Evolutionary conservation across 352 stramenopile genomes (phyloP).

Genomic region (Phytophthora quininea): DNA sequence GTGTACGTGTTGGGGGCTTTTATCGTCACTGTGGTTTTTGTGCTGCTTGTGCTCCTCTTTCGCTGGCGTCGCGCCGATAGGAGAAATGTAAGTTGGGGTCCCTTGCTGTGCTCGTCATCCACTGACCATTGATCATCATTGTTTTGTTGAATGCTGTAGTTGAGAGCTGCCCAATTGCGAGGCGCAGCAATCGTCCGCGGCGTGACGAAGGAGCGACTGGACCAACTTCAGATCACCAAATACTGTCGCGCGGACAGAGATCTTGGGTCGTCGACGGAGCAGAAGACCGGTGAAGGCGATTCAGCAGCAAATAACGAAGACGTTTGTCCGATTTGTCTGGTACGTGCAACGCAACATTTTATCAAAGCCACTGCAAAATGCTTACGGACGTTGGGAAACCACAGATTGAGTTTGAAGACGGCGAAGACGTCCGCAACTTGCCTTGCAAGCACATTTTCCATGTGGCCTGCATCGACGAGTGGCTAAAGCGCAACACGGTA

Average conservation of each 20-base stretch:
- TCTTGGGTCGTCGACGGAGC: constrained; percentile 19
- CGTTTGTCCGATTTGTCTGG: constrained; percentile 76
- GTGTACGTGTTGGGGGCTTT: constrained; percentile 77
- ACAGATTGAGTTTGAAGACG: constrained; percentile 79
- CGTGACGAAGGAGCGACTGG: constrained; percentile 65
- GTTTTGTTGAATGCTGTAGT: constrained; percentile 25
- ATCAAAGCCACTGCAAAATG: no score
- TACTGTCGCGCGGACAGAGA: constrained; percentile 50
- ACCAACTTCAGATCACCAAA: constrained; percentile 68
- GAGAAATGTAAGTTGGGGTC: constrained; percentile 50
- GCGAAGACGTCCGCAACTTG: constrained; percentile 77
- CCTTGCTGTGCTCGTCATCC: neutral
- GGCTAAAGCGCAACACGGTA: constrained; percentile 88
- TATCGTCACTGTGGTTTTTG: constrained; percentile 63
- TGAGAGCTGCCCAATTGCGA: constrained; percentile 56
- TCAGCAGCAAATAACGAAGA: constrained; percentile 49
- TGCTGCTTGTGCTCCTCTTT: constrained; percentile 64
- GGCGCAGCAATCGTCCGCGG: constrained; percentile 50
- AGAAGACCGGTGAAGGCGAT: neutral
- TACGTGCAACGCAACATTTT: constrained; percentile 24
- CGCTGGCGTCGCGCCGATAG: constrained; percentile 68
- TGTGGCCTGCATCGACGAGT: constrained; percentile 88
- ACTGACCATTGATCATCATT: neutral
- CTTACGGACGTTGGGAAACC: no score
- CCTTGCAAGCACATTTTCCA: constrained; percentile 91